Conservation (phyloP, 2,329 filamentous ascomycete species). For the Colletotrichum cordylinicola region DNA sequence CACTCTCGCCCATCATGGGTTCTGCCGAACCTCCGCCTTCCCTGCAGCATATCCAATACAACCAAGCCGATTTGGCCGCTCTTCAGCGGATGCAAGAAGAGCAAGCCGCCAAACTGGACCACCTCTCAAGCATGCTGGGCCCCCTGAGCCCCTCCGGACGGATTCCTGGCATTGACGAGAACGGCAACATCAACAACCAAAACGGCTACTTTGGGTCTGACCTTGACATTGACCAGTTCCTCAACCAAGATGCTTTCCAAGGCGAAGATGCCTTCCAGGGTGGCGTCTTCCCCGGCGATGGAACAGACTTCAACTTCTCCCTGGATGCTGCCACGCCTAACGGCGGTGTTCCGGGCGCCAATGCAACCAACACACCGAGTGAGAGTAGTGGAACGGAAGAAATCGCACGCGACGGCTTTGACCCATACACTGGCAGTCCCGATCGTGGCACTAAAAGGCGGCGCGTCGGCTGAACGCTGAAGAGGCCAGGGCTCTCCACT, state of each 20-base stretch:
- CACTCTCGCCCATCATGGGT: conserved; percentile 57
- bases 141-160: conserved; percentile 81
- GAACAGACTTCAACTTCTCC: conserved; percentile 57
- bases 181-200: conserved; percentile 26
- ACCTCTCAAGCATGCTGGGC: conserved; percentile 75
- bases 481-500: neutral
- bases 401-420: conserved; percentile 49
- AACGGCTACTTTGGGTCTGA: conserved; percentile 40
- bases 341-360: conserved; percentile 26
- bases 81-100: conserved; percentile 80
- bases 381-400: conserved; percentile 58
- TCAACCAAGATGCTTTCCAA: conserved; percentile 46
- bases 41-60: conserved; percentile 69
- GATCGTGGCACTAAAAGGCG: conserved; percentile 41
- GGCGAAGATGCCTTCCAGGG: conserved; percentile 45
- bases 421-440: conserved; percentile 27
- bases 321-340: conserved; percentile 41
- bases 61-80: conserved; percentile 77
- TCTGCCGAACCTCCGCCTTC: conserved; percentile 51
- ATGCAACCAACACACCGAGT: conserved; percentile 40
- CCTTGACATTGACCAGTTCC: conserved; percentile 57
- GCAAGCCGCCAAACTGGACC: conserved; percentile 78
- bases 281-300: conserved; percentile 45
- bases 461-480: conserved; percentile 30
- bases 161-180: conserved; percentile 72